Conservation (phyloP, 2,329 filamentous ascomycete species). For the Aplosporella prunicola region DNA sequence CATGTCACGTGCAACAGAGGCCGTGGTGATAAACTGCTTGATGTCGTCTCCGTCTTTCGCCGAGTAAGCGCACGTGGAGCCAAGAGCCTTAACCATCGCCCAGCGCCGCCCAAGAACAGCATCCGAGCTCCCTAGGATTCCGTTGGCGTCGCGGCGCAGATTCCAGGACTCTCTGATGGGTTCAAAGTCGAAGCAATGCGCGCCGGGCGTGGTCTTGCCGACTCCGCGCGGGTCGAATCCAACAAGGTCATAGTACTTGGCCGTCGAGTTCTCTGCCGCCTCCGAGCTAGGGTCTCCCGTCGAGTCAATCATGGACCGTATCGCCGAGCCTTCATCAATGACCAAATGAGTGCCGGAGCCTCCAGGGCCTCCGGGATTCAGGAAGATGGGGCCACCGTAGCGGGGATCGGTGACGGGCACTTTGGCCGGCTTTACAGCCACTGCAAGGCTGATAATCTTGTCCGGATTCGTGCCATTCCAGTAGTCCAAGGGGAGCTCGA, state of each 20-base stretch:
- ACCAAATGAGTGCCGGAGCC: constrained; percentile 30
- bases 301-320: constrained; percentile 24
- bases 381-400: constrained; percentile 33
- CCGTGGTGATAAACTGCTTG: constrained; percentile 37
- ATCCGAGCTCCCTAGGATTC: constrained; percentile 32
- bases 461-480: constrained; percentile 26
- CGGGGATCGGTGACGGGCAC: constrained; percentile 26
- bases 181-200: constrained; percentile 25
- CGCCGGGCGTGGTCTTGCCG: constrained; percentile 25
- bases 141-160: constrained; percentile 28
- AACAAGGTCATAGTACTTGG: constrained; percentile 34
- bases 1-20: constrained; percentile 41
- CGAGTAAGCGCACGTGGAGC: constrained; percentile 20
- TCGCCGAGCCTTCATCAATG: constrained; percentile 15
- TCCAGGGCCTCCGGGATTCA: constrained; percentile 38
- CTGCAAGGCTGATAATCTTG: constrained; percentile 22
- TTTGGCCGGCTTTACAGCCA: constrained; percentile 24
- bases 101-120: constrained; percentile 33
- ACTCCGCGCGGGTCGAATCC: constrained; percentile 38
- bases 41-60: constrained; percentile 26
- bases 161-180: constrained; percentile 27
- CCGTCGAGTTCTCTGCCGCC: constrained; percentile 16
- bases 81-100: constrained; percentile 31
- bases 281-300: constrained; percentile 7
- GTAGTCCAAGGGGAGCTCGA: constrained; percentile 28